Evolutionary conservation across 257 asterid species (phyloP), one percentile per base, ranked within the genome.

Genomic region (Solanum corneliomulleri): DNA sequence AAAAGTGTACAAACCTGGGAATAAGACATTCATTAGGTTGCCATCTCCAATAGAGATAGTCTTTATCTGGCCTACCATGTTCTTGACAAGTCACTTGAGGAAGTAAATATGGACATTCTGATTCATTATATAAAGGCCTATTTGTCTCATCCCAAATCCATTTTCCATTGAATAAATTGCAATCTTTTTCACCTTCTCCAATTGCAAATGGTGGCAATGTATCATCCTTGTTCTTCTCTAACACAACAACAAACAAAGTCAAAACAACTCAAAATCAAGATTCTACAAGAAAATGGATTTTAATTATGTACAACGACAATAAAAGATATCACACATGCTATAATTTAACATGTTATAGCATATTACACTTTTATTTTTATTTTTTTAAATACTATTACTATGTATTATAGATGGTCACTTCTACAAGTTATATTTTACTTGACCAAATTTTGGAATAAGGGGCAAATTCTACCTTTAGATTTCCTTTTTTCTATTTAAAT

Each of bases 21-120:
- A 97, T 93, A 35, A 92, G 86, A 76, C 99, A 97, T 11, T 91
- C 92, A 86, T 91, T 92, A 78, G 99, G 99, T 89, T 97, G 95
- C 99, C 99, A 97, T 89, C 98, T 91, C 99, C 99, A 94, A 3
- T 91, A 90, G 60, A 91, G 98, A 49, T 97, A 95, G 31, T 91
- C 98, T 78, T 87, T 96, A 9, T 97, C 99, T 27, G 97, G 98
- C 16, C 98, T 97, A 86, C 99, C 98, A 58, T 91, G 97, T 52
- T 92, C 95, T 85, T 90, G 98, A 76, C 99, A 97, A 33, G 99
- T 95, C 85, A 94, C 91, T 93, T 97, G 99, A 18, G 99, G 99
- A 88, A 93, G 99, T 21, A 97, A 95, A 90, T 96, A 97, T 13
- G 98, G 99, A 31, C 99, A 97, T 70, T 97, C 99, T 41, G 85